These are phyloP conservation scores for Tardiomyces digboiensis DNA, from an alignment of 1,139 yeast species.

Conservation along the genomic window DNA sequence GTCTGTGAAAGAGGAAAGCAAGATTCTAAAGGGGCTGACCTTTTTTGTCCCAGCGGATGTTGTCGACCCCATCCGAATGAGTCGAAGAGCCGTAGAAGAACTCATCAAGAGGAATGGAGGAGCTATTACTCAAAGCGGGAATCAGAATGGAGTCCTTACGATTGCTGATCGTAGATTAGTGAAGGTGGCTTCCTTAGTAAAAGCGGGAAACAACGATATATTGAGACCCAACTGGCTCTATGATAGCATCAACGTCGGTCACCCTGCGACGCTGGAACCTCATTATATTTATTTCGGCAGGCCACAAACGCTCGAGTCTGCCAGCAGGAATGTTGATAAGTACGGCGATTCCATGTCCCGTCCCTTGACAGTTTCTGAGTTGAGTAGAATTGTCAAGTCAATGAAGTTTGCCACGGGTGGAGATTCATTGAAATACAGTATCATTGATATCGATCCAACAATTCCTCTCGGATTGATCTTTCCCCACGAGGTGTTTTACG, in stretches of 20 bases:
- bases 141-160: constrained; percentile 9
- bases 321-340: constrained; percentile 16
- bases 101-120: constrained; percentile 25
- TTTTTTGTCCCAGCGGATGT: constrained; percentile 21
- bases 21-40: constrained; percentile 15
- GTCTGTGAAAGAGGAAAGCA: constrained; percentile 3
- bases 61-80: constrained; percentile 13
- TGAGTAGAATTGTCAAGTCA: constrained; percentile 1
- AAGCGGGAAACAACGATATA: constrained; percentile 14
- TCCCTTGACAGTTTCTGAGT: background rate
- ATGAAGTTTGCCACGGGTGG: background rate
- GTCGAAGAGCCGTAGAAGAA: constrained; percentile 15
- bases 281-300: constrained; percentile 9
- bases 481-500: constrained; percentile 5
- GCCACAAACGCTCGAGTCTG: constrained; percentile 6
- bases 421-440: constrained; percentile 2
- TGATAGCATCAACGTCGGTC: background rate
- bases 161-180: constrained; percentile 44
- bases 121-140: background rate
- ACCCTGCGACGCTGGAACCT: constrained; percentile 1
- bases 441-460: constrained; percentile 5
- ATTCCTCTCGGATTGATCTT: constrained; percentile 7
- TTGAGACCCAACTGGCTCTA: background rate
- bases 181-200: constrained; percentile 37
- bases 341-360: constrained; percentile 18